Evolutionary conservation across 805 yeast genomes (phyloP), one percentile per base, ranked within the genome.

Genomic region (Limtongia smithiae): DNA sequence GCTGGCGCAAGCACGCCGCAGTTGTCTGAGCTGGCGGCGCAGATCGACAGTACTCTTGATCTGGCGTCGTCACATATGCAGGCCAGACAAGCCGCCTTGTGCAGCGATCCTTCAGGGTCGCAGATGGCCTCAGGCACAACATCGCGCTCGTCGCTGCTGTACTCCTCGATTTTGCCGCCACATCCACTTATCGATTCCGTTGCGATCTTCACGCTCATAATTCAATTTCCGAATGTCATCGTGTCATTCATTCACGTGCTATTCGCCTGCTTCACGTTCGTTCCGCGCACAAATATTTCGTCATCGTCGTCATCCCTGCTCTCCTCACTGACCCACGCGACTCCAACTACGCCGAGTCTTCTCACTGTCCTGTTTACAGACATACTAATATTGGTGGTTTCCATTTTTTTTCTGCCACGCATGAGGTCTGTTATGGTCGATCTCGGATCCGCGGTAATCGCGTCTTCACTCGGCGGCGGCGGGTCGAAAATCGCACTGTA

Each of bases 151-250:
- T 24, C 17, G 18, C 27, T 9, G 12, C 18, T 14, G 4, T 48
- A 41, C 15, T 31, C 30, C 9, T 38, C 51, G 24, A 46, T 68
- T 34, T 58, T 68, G 30, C 60, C 63, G 15, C 63, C 66, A 32
- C 61, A 65, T 17, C 57, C 70, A 1, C 57, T 66, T 37, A 25
- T 57, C n/a, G 71, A 68, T 47, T 62, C 71, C 2, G 43, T 68
- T 37, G 66, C 70, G 5, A 47, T 68, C 12, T 57, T 68, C 34
- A 57, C 62, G 27, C 47, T 68, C n/a, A 60, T 68, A 35, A 36
- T 58, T 30, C 62, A 63, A 45, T 46, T 63, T 17, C 72, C 72
- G 6, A 55, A 59, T 18, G 24, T 55, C 14, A 37, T 63, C 15
- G 57, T 63, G 50, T 50, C 62, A 12, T 47, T 60, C 12, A 57